These are phyloP conservation scores for Limonium bicolor DNA, from an alignment of 148 eudicot genomes.

Conservation along the genomic window DNA sequence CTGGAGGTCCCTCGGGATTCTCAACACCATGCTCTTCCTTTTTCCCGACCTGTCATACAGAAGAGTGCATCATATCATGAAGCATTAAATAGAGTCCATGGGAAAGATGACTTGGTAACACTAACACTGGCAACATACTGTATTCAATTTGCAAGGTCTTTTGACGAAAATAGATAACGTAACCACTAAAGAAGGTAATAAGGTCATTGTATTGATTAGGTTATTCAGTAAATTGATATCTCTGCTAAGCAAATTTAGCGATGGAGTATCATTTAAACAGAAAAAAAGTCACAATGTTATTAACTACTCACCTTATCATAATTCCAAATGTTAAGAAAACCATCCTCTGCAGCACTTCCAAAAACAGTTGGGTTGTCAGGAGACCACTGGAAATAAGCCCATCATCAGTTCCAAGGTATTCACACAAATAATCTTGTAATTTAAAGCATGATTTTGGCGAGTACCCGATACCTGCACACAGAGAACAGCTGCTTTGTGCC, in stretches of 20 bases:
- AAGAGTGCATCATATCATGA: too few relatives aligned
- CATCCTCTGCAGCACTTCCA: conserved; percentile 97
- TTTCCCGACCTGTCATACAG: conserved; percentile 36
- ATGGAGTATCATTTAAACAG: too few relatives aligned
- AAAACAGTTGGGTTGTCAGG: conserved; percentile 72
- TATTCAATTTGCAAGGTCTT: too few relatives aligned
- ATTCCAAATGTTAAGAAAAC: conserved; percentile 87
- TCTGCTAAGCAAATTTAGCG: too few relatives aligned
- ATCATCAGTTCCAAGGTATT: neutral
- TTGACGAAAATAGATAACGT: too few relatives aligned
- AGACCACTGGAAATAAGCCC: conserved; percentile 57
- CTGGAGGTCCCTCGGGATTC: conserved; percentile 30
- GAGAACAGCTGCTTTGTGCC: conserved; percentile 62
- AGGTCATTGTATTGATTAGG: too few relatives aligned
- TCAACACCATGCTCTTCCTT: conserved; percentile 25
- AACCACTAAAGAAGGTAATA: too few relatives aligned
- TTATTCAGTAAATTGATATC: too few relatives aligned
- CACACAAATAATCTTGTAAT: neutral
- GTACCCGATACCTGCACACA: conserved; percentile 58
- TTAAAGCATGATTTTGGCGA: neutral
- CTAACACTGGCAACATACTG: too few relatives aligned
- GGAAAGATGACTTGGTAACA: too few relatives aligned
- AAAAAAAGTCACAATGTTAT: neutral
- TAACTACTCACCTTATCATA: conserved; percentile 45
- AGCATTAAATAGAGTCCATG: too few relatives aligned